Evolutionary conservation across 805 yeast species (phyloP), one percentile per base, ranked within the genome.

Genomic region (Suhomyces sp.): DNA sequence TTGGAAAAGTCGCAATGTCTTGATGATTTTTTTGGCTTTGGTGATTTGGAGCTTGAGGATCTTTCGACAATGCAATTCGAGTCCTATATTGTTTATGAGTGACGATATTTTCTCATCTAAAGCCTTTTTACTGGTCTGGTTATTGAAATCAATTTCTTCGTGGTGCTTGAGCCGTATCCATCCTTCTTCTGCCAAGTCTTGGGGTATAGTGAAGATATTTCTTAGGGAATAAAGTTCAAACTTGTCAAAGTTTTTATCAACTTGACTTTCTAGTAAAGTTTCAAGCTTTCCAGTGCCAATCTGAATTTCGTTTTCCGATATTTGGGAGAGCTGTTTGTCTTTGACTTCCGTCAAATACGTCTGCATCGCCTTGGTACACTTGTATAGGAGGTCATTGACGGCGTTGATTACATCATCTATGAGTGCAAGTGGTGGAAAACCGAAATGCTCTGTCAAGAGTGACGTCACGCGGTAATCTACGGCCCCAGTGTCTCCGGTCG

Each of bases 321-420:
- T 24, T 13, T 21, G 20, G 60, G 69, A 6, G 57, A 64, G 35
- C 57, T 57, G n/a, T 54, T 57, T 54, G 17, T 59, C 51, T 46
- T 61, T 43, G 47, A 52, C 39, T 37, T 56, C 66, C 9, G 56
- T 59, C 22, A 92, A 68, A 57, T 85, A 86, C 27, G 77, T 77
- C 64, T 89, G 96, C 69, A 92, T 79, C 1, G 89, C 96, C 45
- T 80, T 81, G 0, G 92, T 85, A 62, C 96, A 87, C 58, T 86
- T 84, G 69, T 87, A 87, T 84, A 90, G 80, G 24, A 89, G 82
- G 48, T 84, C 90, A 62, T 91, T 91, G 21, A 89, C 94, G 1
- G 90, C 88, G 66, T 91, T 90, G 59, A 91, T 89, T 10, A 92
- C 85, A 61, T 89, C 96, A 60, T 92, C 97, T 5, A 92, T 79